phyloP scores from a whole-genome alignment of 441 rosid species.

The Jatropha podagrica region DNA sequence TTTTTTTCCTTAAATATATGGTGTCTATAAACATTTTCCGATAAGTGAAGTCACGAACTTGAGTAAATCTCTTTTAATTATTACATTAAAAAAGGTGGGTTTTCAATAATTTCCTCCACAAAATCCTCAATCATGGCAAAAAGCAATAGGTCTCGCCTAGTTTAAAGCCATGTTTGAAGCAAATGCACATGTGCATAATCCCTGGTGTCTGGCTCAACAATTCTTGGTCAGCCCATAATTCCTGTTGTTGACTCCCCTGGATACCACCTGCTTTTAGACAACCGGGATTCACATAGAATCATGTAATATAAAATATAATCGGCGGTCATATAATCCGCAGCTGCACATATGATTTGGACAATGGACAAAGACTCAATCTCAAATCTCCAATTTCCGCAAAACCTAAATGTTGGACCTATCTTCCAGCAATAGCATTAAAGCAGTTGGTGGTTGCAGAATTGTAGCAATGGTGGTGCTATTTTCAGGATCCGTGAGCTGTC shows the following conservation, averaged over 20 bases:
- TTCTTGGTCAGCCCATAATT: slow-evolving; percentile 4
- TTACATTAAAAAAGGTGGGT: too few species aligned
- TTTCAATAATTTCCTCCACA: not conserved
- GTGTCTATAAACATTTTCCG: too few species aligned
- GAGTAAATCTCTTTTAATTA: too few species aligned
- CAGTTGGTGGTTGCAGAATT: not conserved
- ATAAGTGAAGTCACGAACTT: too few species aligned
- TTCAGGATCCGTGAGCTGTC: not conserved
- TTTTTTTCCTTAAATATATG: too few species aligned
- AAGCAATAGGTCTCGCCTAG: not conserved
- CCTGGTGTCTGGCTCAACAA: slow-evolving; percentile 2
- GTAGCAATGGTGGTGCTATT: not conserved
- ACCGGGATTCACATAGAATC: not conserved
- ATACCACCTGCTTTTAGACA: not conserved
- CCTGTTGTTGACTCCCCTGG: slow-evolving; percentile 22
- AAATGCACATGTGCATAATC: slow-evolving; percentile 6
- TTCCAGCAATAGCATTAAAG: not conserved
- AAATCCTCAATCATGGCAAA: too few species aligned
- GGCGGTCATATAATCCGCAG: too few species aligned
- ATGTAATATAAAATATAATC: too few species aligned
- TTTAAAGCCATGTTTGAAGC: slow-evolving; percentile 15
- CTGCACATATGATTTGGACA: too few species aligned
- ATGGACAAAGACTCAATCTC: too few species aligned
- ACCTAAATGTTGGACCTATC: not conserved
- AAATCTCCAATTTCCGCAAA: not conserved